Evolutionary conservation across 1,284 basidiomycete species (phyloP), one percentile per base, ranked within the genome.

Genomic region (Malassezia caprae): DNA sequence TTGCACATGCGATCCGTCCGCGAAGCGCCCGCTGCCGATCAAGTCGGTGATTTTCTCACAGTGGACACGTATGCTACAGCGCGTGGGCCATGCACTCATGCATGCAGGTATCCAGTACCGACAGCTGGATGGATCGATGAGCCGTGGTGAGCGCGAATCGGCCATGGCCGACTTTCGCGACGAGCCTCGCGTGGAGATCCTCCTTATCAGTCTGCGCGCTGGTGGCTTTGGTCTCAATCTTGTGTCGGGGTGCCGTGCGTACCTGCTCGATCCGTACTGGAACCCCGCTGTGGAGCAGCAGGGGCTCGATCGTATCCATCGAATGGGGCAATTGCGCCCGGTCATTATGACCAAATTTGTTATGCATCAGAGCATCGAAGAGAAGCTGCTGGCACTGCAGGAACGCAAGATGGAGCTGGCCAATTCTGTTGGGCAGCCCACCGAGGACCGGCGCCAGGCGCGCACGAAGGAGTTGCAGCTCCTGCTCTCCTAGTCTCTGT

Each of bases 211-310:
- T 6, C 49, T 74, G 30, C 58, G 69, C 8, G 76, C 68, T 80
- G 76, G 53, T 49, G 49, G 48, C 11, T 58, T 64, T 58, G 52
- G 90, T 23, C 78, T 96, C 56, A 96, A 96, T 75, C 80, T 96
- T 11, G 67, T 70, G 37, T 54, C 58, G 4, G 71, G 67, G 2
- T 72, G 64, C 49, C 82, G 91, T 27, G 89, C 90, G 19, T 94
- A 93, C 75, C 78, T 94, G 40, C 87, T 96, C 82, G 90, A 96
- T 76, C 90, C 90, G 37, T 93, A 91, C 76, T 94, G 90, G 88
- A 96, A 96, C 69, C 91, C 91, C 17, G 90, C 90, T 11, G 90
- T 94, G 7, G 90, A 96, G 59, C 67, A 69, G 32, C 72, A 74
- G 48, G 72, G 66, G 15, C 51, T 73, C 17, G 72, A 74, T 42